Evolutionary conservation across 176 grass and related monocot genomes (phyloP).

Genomic region (Carex cristatella): DNA sequence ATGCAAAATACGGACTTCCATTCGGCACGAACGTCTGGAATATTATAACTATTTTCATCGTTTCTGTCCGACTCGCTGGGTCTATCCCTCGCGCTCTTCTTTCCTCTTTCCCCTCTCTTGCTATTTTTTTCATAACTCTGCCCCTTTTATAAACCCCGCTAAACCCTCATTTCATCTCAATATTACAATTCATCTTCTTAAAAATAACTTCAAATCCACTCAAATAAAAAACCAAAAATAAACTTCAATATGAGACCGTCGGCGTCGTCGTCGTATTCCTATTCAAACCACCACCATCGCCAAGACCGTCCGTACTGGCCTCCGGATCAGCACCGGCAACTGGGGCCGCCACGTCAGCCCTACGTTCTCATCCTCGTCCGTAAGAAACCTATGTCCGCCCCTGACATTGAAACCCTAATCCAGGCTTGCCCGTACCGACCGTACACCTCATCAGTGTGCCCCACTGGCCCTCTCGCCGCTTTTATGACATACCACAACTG

Average conservation of each 20-base stretch:
- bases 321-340: background rate
- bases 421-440: constrained; percentile 16
- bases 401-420: constrained; percentile 47
- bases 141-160: constrained; percentile 26
- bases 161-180: constrained; percentile 16
- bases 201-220: background rate
- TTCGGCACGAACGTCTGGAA: background rate
- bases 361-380: constrained; percentile 40
- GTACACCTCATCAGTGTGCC: constrained; percentile 16
- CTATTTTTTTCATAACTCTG: background rate
- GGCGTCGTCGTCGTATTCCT: background rate
- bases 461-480: constrained; percentile 32
- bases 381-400: constrained; percentile 7
- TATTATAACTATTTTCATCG: background rate
- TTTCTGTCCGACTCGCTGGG: background rate
- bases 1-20: background rate
- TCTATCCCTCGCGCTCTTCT: background rate
- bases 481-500: constrained; percentile 33
- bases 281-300: background rate
- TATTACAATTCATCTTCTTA: background rate
- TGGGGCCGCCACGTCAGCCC: background rate
- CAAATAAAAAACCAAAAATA: background rate
- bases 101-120: background rate
- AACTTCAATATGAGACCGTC: background rate
- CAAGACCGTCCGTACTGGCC: background rate